Conservation (phyloP, 2,329 filamentous ascomycete genomes). For the Xylariales sp. region DNA sequence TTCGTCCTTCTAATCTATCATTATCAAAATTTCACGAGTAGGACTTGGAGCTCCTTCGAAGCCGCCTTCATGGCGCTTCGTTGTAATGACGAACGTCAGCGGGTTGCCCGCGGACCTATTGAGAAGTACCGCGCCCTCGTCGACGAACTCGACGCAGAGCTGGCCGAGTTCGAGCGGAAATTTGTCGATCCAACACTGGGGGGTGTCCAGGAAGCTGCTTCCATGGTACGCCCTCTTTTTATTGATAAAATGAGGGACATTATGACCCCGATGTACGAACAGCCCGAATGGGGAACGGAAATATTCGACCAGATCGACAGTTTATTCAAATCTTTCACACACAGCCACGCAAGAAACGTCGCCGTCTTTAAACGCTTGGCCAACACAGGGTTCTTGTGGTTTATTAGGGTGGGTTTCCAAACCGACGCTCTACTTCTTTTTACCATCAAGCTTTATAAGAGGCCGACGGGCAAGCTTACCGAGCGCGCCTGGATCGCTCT, state of each 20-base stretch:
- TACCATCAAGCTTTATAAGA: conserved; percentile 31
- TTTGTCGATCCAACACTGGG: conserved; percentile 45
- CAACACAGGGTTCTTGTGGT: conserved; percentile 38
- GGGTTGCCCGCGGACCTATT: conserved; percentile 15
- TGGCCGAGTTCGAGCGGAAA: conserved; percentile 42
- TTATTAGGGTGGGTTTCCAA: conserved; percentile 32
- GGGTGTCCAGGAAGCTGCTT: conserved; percentile 40
- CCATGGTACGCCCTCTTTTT: conserved; percentile 34
- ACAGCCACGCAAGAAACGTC: conserved; percentile 24
- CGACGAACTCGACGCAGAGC: conserved; percentile 41
- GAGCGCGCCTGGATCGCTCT: conserved; percentile 35
- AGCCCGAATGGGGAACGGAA: conserved; percentile 37
- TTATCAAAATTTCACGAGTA: conserved; percentile 32
- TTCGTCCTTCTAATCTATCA: conserved; percentile 39
- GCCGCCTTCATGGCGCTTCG: conserved; percentile 32
- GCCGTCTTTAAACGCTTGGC: conserved; percentile 24
- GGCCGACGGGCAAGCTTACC: conserved; percentile 35
- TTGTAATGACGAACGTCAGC: conserved; percentile 6
- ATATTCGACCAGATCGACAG: conserved; percentile 36
- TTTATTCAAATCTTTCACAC: conserved; percentile 38
- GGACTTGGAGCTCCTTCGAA: conserved; percentile 32
- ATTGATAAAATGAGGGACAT: conserved; percentile 33
- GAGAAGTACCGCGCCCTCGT: conserved; percentile 36
- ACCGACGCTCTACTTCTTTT: conserved; percentile 35
- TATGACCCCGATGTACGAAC: conserved; percentile 34